These are phyloP conservation scores for Paxillus rubicundulus DNA, from an alignment of 768 basidiomycete species.

Conservation along the genomic window DNA sequence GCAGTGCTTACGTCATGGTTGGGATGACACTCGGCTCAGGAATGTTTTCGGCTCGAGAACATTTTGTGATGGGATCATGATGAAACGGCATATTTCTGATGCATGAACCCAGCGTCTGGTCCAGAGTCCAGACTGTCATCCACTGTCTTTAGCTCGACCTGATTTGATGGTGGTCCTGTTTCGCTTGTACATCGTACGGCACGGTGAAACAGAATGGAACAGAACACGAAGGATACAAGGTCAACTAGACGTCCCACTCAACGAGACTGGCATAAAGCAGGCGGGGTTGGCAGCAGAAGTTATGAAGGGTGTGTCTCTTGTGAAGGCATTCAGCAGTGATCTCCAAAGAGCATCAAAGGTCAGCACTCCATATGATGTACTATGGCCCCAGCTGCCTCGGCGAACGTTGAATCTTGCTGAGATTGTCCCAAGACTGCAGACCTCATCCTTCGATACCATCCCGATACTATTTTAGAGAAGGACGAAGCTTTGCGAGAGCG, in stretches of 20 bases:
- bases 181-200: constrained; percentile 65
- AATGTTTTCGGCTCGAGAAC: too few species aligned
- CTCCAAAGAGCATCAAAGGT: constrained; percentile 67
- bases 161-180: constrained; percentile 33
- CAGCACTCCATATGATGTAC: constrained; percentile 13
- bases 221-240: constrained; percentile 65
- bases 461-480: constrained; percentile 41
- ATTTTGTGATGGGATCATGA: too few species aligned
- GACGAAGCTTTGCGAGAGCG: constrained; percentile 59
- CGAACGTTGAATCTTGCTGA: background rate
- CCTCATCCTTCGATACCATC: constrained; percentile 55
- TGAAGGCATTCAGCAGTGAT: constrained; percentile 67
- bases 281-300: constrained; percentile 53
- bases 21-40: too few species aligned
- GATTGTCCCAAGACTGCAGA: constrained; percentile 56
- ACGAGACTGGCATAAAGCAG: constrained; percentile 59
- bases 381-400: background rate
- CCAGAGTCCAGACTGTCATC: too few species aligned
- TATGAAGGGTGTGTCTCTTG: constrained; percentile 54
- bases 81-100: too few species aligned
- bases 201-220: constrained; percentile 79
- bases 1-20: too few species aligned
- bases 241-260: constrained; percentile 67
- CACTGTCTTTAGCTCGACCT: background rate
- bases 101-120: too few species aligned